Evolutionary conservation across 2,329 filamentous ascomycete genomes (phyloP), one percentile per base, ranked within the genome.

Genomic region (Didymella exigua): DNA sequence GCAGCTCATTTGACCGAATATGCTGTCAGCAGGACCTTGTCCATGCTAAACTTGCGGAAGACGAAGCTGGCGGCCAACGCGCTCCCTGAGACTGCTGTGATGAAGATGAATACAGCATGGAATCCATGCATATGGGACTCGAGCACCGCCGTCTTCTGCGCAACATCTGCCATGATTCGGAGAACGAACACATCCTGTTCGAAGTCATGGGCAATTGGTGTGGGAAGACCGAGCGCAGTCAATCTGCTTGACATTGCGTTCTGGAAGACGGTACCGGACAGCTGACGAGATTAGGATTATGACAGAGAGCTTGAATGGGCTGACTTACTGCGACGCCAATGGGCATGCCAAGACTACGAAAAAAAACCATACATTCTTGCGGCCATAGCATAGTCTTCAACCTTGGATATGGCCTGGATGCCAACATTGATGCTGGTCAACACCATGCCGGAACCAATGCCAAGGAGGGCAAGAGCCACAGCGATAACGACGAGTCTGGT

Each of bases 271-370:
- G 75, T 68, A 26, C 69, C 68, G 11, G 60, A 54, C 13, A 66
- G 52, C 56, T 62, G n/a, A 18, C 13, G 41, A 14, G 11, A 19
- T 62, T 34, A 62, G 52, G 29, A 19, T 34, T 26, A 16, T 9
- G 14, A 2, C 13, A 26, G 6, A n/a, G 11, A 19, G 7, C 2
- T 26, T 14, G 30, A 13, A 4, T 24, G 16, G 14, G n/a, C 10
- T 8, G 4, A 54, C 54, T 54, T 60, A 69, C 56, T 27, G 77
- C 76, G 5, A 81, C 71, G 9, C 79, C 79, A 21, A 78, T 54
- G 10, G 75, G 74, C 78, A 79, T 78, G 1, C 80, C 79, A 51
- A 80, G 70, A 5, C 71, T 75, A 19, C 71, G 71, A 11, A 75
- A 66, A 66, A 58, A 76, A 75, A 1, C 65, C 70, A 56, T 75